phyloP scores from a whole-genome alignment of 306 rosid species.

The Mimosa pudica region DNA sequence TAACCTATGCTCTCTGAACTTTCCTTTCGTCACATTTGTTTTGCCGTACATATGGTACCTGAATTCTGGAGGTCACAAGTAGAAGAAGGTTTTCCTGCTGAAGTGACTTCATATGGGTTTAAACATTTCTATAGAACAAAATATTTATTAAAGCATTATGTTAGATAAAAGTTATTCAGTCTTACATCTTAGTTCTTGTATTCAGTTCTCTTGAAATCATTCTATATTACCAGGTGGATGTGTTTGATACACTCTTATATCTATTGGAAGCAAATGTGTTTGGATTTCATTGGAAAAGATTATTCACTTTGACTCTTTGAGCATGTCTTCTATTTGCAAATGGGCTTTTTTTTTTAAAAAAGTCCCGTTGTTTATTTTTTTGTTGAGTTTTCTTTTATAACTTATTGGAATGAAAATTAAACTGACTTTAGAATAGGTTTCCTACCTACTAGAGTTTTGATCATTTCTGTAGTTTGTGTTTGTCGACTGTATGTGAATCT shows the following conservation, averaged over 20 bases:
- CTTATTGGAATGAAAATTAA: conserved; percentile 4
- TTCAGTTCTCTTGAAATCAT: background rate
- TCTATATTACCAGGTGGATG: background rate
- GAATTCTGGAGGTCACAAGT: background rate
- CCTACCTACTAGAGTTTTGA: background rate
- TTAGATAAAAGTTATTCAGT: conserved; percentile 9
- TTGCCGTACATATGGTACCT: background rate
- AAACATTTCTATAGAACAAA: background rate
- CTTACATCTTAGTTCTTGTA: conserved; percentile 7
- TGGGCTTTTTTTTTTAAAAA: background rate
- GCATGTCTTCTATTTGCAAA: background rate
- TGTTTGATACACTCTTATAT: background rate
- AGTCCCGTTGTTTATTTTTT: background rate
- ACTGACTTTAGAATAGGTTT: conserved; percentile 8
- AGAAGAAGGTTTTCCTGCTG: background rate
- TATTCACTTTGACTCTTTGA: conserved; percentile 7
- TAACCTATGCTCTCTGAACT: background rate
- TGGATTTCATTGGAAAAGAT: background rate
- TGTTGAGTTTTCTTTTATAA: background rate
- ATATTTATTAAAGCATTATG: conserved; percentile 4
- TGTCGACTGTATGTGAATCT: conserved; percentile 18
- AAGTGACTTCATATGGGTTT: background rate
- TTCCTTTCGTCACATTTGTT: background rate
- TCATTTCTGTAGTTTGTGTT: conserved; percentile 5
- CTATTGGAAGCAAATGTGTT: background rate